Base-by-base conservation (phyloP, 2,329 filamentous ascomycete species). In the Fusarium mexicanum region DNA sequence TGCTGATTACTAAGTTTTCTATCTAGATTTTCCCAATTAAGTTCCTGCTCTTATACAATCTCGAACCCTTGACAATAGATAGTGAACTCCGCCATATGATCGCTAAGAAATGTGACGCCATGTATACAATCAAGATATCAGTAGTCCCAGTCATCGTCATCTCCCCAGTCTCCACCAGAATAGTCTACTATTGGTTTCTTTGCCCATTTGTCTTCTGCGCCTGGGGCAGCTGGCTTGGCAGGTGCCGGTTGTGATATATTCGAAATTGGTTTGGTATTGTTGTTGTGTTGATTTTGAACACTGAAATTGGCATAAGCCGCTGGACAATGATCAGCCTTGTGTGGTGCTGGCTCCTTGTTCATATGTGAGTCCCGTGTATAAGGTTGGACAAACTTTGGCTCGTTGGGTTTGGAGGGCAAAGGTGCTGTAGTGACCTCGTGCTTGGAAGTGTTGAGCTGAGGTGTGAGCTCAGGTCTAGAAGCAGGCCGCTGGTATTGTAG, bases 81-180 rank as follows among this genome's bases (percentile, higher is more conserved):
- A 24, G 40, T 58, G n/a, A 22, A 40, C 35, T 46, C 55, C 72
- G 48, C 57, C 72, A 58, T 41, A 67, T 62, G 60, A 60, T 54
- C 46, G 57, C 61, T 75, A 54, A 66, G 31, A 69, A 63, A 57
- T 50, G 38, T 46, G 33, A 65, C n/a, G 38, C 31, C 6, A 17
- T 46, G 43, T 41, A 12, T 59, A 65, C 43, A 71, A 44, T 43
- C 20, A 35, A 60, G 22, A 47, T n/a, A 48, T 69, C 53, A 78
- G 64, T 78, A 78, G 26, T 74, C 63, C 77, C 77, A 78, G 26
- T 78, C 76, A 43, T 78, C 77, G 5, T 78, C 76, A 18, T 77
- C 76, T 44, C 76, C 76, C 76, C 76, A 78, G 33, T 76, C 76
- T 38, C 76, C 76, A 16, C 76, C 76, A 54, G 76, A 78, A 57